Conservation (phyloP, 2,329 filamentous ascomycete species). For the Penicillium sp. region DNA sequence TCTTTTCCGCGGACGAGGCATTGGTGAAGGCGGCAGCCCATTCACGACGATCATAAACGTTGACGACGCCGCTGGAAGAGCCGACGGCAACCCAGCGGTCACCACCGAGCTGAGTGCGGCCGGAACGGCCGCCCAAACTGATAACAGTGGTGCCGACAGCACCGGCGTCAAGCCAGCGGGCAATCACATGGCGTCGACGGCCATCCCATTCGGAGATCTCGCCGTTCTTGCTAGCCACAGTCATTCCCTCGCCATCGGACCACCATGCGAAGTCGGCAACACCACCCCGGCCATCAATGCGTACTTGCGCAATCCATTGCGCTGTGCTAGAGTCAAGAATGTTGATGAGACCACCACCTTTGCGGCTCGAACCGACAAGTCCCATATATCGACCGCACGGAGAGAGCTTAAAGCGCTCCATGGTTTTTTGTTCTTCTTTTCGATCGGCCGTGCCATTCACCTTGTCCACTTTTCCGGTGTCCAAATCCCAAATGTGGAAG, state of each 20-base stretch:
- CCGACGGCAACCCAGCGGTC: slow-evolving; percentile 88
- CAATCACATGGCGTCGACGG: slow-evolving; percentile 61
- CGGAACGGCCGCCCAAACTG: slow-evolving; percentile 56
- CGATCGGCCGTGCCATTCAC: slow-evolving; percentile 65
- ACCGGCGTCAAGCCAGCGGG: slow-evolving; percentile 84
- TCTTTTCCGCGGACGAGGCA: slow-evolving; percentile 20
- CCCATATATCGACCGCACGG: slow-evolving; percentile 84
- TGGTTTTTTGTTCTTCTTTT: slow-evolving; percentile 73
- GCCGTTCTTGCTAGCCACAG: slow-evolving; percentile 76
- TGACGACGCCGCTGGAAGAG: slow-evolving; percentile 79
- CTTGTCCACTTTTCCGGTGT: slow-evolving; percentile 75
- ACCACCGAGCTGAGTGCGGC: slow-evolving; percentile 52
- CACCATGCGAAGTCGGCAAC: slow-evolving; percentile 93
- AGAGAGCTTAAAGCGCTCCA: slow-evolving; percentile 85
- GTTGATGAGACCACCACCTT: slow-evolving; percentile 84
- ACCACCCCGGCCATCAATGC: slow-evolving; percentile 74
- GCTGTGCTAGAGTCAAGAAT: slow-evolving; percentile 71
- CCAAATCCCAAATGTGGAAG: slow-evolving; percentile 91
- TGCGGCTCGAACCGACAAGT: slow-evolving; percentile 69
- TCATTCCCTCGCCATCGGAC: slow-evolving; percentile 73
- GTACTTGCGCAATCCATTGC: slow-evolving; percentile 80
- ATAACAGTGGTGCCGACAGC: slow-evolving; percentile 79
- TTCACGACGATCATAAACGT: slow-evolving; percentile 78
- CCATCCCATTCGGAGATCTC: slow-evolving; percentile 87
- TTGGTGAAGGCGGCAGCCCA: slow-evolving; percentile 46